Base-by-base conservation (phyloP, 2,329 filamentous ascomycete species). In the Epichloe amarillans region DNA sequence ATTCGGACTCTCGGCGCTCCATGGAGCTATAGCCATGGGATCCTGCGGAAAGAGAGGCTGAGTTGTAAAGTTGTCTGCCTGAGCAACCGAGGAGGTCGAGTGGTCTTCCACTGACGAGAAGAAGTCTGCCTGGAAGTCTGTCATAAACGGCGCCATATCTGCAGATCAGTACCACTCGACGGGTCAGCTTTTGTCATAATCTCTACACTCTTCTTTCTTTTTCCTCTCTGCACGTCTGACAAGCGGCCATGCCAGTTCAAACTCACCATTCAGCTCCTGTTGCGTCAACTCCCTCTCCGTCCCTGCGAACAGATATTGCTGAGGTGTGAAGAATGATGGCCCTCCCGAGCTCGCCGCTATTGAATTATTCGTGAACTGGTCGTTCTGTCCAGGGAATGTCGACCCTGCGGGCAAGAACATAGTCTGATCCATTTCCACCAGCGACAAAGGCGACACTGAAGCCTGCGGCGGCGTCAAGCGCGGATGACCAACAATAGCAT, bases 371-470 rank as follows among this genome's bases (percentile, higher is more conserved):
- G 62, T 54, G 46, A 70, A 66, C 6, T 59, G 51, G n/a, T 63
- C 63, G 2, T 15, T 58, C 56, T 26, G 58, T 44, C 46, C 57
- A 51, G 37, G 60, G 21, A 65, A 67, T 4, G 64, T 60, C 35
- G 64, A 64, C 23, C 62, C 66, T 12, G 63, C 60, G 8, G 66
- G 57, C 17, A 67, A 62, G 53, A 65, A 66, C 47, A 59, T 53
- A 7, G 63, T 57, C 41, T 66, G 63, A 35, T 71, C 68, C 54
- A 68, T 60, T 42, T 74, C 68, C 7, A 57, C 58, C 33, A 70
- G 56, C 43, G 69, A 63, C 21, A 73, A 56, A 3, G 72, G 74
- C 21, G 73, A 75, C 39, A 71, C 57, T 40, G 59, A 62, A 30
- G 58, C 58, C 41, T 61, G 61, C 15, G 62, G 66, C 35, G 57